phyloP scores from a whole-genome alignment of 805 yeast genomes.

The Candida endomychidarum region DNA sequence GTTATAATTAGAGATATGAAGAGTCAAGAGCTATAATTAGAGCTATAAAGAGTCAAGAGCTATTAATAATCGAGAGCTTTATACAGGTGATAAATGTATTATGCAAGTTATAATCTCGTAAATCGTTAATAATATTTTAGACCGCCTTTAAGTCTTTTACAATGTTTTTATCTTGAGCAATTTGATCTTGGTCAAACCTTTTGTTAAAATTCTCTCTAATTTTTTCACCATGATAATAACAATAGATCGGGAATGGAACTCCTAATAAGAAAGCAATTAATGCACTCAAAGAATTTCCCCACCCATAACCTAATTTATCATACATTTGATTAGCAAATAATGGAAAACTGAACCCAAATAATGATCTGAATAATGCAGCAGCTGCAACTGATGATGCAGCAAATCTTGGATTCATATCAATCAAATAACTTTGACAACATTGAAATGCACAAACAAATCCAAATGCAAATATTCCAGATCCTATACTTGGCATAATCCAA shows the following conservation, averaged over 20 bases:
- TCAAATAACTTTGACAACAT: conserved; percentile 64
- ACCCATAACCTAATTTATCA: conserved; percentile 57
- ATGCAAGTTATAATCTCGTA: too few relatives aligned
- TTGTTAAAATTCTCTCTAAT: conserved; percentile 59
- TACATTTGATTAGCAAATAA: conserved; percentile 62
- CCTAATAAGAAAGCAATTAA: conserved; percentile 57
- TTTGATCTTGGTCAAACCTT: conserved; percentile 47
- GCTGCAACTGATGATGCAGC: conserved; percentile 73
- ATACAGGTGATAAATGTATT: not conserved
- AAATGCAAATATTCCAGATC: conserved; percentile 59
- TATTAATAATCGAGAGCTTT: too few relatives aligned
- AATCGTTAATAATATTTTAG: conserved; percentile 1
- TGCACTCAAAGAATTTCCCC: conserved; percentile 69
- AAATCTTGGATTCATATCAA: conserved; percentile 66
- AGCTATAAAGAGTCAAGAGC: too few relatives aligned
- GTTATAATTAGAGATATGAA: too few relatives aligned
- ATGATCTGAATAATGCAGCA: conserved; percentile 64
- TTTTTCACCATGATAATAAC: conserved; percentile 55
- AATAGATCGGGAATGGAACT: conserved; percentile 65
- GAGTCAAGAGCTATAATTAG: not conserved
- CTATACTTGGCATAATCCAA: conserved; percentile 66
- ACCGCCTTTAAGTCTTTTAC: conserved; percentile 5
- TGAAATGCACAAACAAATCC: conserved; percentile 66
- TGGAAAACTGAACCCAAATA: conserved; percentile 70
- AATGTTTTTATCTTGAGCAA: conserved; percentile 10